A percentile compares a stretch with the other conserved stretches of the same genome.
Evolutionary conservation across 2,329 filamentous ascomycete genomes (phyloP).

Genomic region (Nemania diffusa): DNA sequence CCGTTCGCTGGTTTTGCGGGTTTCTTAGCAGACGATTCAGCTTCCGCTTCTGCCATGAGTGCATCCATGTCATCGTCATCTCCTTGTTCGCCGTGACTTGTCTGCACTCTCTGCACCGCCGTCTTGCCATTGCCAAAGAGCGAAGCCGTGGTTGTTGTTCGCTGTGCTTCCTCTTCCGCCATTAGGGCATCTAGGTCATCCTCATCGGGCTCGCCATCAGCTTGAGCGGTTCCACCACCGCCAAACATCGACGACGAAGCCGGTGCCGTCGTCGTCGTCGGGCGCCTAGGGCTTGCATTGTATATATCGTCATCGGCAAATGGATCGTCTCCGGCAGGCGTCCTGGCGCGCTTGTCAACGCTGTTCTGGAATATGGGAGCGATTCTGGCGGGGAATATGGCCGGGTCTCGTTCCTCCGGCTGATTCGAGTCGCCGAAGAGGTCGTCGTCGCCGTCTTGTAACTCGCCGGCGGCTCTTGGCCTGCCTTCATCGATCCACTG

Average conservation of each 20-base stretch:
- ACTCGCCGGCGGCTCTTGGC: slow-evolving; percentile 56
- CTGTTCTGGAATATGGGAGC: slow-evolving; percentile 54
- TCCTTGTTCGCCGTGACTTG: slow-evolving; percentile 43
- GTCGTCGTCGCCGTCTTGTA: slow-evolving; percentile 44
- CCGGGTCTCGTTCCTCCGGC: slow-evolving; percentile 44
- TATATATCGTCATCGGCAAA: slow-evolving; percentile 65
- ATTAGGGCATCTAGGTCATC: slow-evolving; percentile 64
- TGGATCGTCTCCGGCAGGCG: slow-evolving; percentile 51
- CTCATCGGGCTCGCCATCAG: slow-evolving; percentile 48
- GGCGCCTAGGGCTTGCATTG: slow-evolving; percentile 59
- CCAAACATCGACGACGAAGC: slow-evolving; percentile 40
- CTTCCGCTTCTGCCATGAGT: slow-evolving; percentile 51
- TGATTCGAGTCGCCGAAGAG: slow-evolving; percentile 43
- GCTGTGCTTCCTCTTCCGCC: slow-evolving; percentile 57
- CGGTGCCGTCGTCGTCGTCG: slow-evolving; percentile 40
- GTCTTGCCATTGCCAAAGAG: slow-evolving; percentile 37
- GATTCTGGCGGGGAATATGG: slow-evolving; percentile 49
- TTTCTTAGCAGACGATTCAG: slow-evolving; percentile 7
- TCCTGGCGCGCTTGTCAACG: slow-evolving; percentile 46
- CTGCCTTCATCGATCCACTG: slow-evolving; percentile 86
- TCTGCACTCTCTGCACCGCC: slow-evolving; percentile 6
- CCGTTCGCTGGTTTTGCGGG: neutral
- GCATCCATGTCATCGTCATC: slow-evolving; percentile 57
- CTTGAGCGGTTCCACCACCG: slow-evolving; percentile 34
- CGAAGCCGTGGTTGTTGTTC: slow-evolving; percentile 33